phyloP scores from a whole-genome alignment of 2,329 filamentous ascomycete species.

The Pyrenochaeta sp. region DNA sequence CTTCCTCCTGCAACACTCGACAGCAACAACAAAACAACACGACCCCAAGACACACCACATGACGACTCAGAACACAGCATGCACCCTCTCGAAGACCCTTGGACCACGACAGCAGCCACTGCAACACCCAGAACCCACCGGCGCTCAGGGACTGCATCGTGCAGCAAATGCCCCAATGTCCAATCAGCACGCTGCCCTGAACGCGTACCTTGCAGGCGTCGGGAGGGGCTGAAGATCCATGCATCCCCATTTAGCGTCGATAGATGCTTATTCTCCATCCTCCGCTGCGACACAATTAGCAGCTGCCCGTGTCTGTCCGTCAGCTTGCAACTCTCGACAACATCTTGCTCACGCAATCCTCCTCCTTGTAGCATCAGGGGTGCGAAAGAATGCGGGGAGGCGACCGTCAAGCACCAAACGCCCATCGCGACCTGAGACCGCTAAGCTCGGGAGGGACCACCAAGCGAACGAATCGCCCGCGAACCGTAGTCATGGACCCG shows the following conservation, averaged over 20 bases:
- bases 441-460: conserved; percentile 23
- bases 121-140: conserved; percentile 21
- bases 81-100: conserved; percentile 9
- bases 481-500: conserved; percentile 17
- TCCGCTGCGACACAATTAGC: not conserved
- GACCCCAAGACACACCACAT: conserved; percentile 4
- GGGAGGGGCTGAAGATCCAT: conserved; percentile 20
- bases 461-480: conserved; percentile 31
- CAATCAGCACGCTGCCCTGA: conserved; percentile 26
- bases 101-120: conserved; percentile 18
- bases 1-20: conserved; percentile 9
- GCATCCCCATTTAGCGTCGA: conserved; percentile 5
- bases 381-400: conserved; percentile 20
- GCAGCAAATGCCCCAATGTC: conserved; percentile 8
- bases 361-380: conserved; percentile 1
- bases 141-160: conserved; percentile 14
- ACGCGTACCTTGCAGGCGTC: conserved; percentile 23
- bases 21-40: conserved; percentile 7
- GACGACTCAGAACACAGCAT: conserved; percentile 17
- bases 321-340: conserved; percentile 6
- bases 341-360: conserved; percentile 4
- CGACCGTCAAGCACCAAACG: conserved; percentile 19
- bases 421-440: conserved; percentile 29
- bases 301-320: conserved; percentile 6
- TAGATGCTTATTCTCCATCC: conserved; percentile 4